Conservation (phyloP, 495 filamentous ascomycete genomes). For the Niebla homalea region DNA sequence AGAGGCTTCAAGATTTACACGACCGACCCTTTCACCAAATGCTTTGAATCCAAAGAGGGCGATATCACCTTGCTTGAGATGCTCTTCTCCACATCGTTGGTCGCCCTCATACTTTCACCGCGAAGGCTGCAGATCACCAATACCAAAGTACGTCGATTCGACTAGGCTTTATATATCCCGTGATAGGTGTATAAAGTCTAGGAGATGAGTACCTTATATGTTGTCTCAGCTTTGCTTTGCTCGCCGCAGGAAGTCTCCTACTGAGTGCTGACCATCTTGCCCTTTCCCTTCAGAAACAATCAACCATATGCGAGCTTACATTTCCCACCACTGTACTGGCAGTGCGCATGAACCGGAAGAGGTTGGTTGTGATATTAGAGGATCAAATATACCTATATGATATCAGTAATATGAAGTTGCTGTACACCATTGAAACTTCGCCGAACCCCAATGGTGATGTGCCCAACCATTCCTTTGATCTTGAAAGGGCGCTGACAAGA, state of each 20-base stretch:
- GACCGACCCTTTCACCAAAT: constrained; percentile 87
- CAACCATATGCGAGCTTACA: constrained; percentile 96
- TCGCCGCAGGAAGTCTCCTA: not conserved
- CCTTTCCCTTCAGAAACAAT: constrained; percentile 49
- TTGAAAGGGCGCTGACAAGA: constrained; percentile 7
- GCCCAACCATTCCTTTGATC: not conserved
- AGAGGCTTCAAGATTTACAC: constrained; percentile 92
- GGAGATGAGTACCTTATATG: constrained; percentile 1
- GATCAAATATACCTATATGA: constrained; percentile 96
- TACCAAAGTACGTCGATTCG: constrained; percentile 60
- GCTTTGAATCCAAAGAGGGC: constrained; percentile 82
- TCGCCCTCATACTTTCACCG: constrained; percentile 81
- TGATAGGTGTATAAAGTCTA: not conserved
- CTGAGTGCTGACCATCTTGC: not conserved
- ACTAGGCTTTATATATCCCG: not conserved
- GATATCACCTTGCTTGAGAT: constrained; percentile 94
- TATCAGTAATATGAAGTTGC: constrained; percentile 91
- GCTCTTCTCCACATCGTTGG: constrained; percentile 97
- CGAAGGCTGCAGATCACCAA: constrained; percentile 87
- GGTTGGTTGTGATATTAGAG: constrained; percentile 83
- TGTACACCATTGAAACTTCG: constrained; percentile 82
- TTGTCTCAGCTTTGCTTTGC: not conserved
- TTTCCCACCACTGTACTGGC: constrained; percentile 90
- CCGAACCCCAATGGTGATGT: constrained; percentile 67
- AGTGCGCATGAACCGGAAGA: constrained; percentile 84